Base-by-base conservation (phyloP, 306 rosid genomes). In the Castanea sativa region DNA sequence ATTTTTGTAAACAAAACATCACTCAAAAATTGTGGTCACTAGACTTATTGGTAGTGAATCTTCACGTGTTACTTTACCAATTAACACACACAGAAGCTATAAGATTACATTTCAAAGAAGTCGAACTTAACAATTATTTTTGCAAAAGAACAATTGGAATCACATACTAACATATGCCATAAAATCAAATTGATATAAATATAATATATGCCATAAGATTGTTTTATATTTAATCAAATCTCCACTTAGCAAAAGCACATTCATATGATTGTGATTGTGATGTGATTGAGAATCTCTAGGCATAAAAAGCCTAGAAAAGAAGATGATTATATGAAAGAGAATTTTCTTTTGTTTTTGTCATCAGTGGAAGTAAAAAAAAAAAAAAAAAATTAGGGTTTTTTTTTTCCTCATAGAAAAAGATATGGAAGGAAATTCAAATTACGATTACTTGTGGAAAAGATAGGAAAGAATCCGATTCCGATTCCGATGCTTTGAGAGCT, bases 391-490 rank as follows among this genome's bases (percentile, higher is more conserved):
- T 11, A 23, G 33, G 16, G 33, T 1, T 23, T 59, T 27, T 23
- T 10, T 14, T 1, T 59, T 59, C 5, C 2, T 4, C 16, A 10
- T 16, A 49, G 5, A 59, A 5, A 59, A 23, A 23, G 33, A 25
- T 23, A 59, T 12, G 5, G 0, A 59, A 59, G 27, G 12, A 12
- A 20, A 59, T 21, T 20, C 16, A 23, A 12, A 59, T 59, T 9
- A 23, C 33, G 33, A 11, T 29, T 19, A 43, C 19, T 27, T 1
- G 53, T 76, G 35, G 25, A 32, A 14, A 5, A 13, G 23, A 20
- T 16, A 45, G 51, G 45, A 76, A 60, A 21, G 85, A 82, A 81
- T 53, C 19, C 27, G 77, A 76, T 71, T 77, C 81, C 5, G 77
- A 71, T 71, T 77, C 81, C 45, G 45, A 41, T 41, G 45, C 45